Percentiles rank a stretch among this genome's conserved stretches.
Evolutionary conservation across 345 rosid species (phyloP).

Genomic region (Psidium friedrichsthalianum): DNA sequence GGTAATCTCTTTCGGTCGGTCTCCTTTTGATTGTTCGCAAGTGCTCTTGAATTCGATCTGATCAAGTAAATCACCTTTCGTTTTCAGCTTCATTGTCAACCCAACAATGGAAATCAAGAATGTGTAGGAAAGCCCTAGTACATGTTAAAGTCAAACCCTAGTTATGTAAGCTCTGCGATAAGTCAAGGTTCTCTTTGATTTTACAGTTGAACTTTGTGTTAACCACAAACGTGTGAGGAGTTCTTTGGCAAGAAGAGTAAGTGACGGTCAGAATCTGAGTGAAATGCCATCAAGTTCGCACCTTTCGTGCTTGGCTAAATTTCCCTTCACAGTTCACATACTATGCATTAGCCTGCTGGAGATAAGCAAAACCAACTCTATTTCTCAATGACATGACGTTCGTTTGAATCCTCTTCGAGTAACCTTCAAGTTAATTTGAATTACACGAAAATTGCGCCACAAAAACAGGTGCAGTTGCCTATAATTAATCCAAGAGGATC

Average conservation of each 20-base stretch:
- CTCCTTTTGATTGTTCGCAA: background rate
- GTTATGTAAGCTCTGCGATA: too few species aligned
- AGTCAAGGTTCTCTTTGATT: background rate
- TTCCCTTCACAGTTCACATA: too few species aligned
- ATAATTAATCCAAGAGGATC: background rate
- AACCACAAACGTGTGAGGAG: background rate
- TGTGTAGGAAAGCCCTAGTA: background rate
- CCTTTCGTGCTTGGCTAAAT: too few species aligned
- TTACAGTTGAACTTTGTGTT: background rate
- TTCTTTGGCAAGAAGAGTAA: background rate
- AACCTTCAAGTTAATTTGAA: background rate
- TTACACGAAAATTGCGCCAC: background rate
- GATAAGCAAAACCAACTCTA: too few species aligned
- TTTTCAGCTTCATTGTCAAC: background rate
- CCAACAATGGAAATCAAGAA: background rate
- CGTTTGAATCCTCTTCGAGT: background rate
- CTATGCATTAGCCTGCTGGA: too few species aligned
- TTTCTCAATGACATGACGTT: background rate
- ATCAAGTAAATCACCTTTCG: background rate
- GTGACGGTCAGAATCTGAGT: background rate
- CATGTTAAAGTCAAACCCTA: background rate
- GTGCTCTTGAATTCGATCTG: background rate
- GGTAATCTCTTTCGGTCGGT: background rate
- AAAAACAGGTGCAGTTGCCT: background rate
- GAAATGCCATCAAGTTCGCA: background rate